Evolutionary conservation across 208 protist genomes (phyloP).

Genomic region (Porcisia hertigi): DNA sequence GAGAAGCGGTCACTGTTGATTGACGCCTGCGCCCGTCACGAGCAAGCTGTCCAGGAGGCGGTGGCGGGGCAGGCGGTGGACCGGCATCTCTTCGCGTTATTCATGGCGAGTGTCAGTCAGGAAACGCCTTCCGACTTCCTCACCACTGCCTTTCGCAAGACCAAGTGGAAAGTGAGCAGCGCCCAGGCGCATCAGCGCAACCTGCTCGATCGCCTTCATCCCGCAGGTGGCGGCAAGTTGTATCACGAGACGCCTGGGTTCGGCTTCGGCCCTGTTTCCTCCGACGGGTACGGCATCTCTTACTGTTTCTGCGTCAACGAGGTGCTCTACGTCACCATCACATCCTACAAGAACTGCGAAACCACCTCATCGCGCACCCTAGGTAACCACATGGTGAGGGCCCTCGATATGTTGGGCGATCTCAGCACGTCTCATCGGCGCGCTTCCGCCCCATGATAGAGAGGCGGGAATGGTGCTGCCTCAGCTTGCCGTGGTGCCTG

Average conservation of each 20-base stretch:
- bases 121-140: constrained; percentile 72
- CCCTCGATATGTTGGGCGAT: constrained; percentile 47
- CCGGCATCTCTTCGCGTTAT: constrained; percentile 88
- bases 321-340: constrained; percentile 82
- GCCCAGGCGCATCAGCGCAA: constrained; percentile 74
- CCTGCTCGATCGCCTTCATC: constrained; percentile 48
- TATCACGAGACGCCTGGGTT: constrained; percentile 63
- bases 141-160: constrained; percentile 45
- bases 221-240: constrained; percentile 25
- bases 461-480: background rate
- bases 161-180: constrained; percentile 85
- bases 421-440: background rate
- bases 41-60: constrained; percentile 54
- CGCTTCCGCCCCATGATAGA: background rate
- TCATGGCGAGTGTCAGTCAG: constrained; percentile 59
- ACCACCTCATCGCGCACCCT: constrained; percentile 43
- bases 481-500: background rate
- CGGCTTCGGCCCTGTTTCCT: constrained; percentile 87
- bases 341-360: constrained; percentile 57
- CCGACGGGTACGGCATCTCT: constrained; percentile 89
- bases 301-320: constrained; percentile 83
- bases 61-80: constrained; percentile 80
- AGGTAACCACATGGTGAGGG: constrained; percentile 40
- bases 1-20: constrained; percentile 48
- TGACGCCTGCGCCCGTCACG: constrained; percentile 60